phyloP scores from a whole-genome alignment of 257 asterid genomes.

The Salvia hispanica region DNA sequence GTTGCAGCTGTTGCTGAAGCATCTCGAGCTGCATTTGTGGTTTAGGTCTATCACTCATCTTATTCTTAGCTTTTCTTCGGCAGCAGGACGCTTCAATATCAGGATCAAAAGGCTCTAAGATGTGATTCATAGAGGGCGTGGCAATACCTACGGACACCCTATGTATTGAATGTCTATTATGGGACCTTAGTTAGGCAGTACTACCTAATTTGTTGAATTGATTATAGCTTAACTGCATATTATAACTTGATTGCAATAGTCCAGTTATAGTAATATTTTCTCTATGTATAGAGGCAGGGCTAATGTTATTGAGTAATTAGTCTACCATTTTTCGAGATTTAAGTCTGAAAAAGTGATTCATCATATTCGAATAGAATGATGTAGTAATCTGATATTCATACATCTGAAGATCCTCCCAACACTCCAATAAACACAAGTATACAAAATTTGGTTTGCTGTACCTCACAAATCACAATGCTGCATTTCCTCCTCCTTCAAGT shows the following conservation, averaged over 20 bases:
- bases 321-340: background rate
- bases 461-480: background rate
- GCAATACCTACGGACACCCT: no score
- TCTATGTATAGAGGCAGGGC: background rate
- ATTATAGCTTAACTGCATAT: background rate
- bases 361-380: background rate
- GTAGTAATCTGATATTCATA: background rate
- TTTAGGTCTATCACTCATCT: no score
- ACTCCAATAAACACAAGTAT: background rate
- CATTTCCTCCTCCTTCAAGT: background rate
- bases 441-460: conserved; percentile 1
- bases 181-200: no score
- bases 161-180: no score
- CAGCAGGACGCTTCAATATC: no score
- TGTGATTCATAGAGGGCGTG: no score
- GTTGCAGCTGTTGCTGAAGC: no score
- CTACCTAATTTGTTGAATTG: background rate
- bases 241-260: background rate
- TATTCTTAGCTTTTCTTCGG: no score
- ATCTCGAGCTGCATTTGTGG: no score
- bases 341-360: background rate
- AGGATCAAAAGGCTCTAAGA: no score
- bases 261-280: background rate
- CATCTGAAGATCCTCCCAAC: background rate
- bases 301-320: no score